These are phyloP conservation scores for Syzygium syzygioides DNA, from an alignment of 441 rosid species.

Conservation along the genomic window DNA sequence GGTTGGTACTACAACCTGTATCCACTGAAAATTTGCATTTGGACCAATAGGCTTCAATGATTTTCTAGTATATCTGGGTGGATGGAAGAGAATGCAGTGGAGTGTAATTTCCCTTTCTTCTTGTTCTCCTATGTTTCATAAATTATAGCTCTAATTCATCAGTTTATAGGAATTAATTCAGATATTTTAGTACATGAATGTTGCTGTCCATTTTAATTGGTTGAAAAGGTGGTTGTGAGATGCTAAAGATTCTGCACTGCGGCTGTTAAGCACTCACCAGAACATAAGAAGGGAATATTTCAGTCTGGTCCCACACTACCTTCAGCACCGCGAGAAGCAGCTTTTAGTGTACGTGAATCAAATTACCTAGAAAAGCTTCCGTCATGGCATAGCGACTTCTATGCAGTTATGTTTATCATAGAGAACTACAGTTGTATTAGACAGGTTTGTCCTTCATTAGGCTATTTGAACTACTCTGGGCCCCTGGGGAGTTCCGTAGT, in stretches of 20 bases:
- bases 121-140: neutral
- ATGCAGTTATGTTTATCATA: neutral
- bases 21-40: neutral
- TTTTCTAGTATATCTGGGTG: neutral
- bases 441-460: neutral
- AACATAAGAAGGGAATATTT: neutral
- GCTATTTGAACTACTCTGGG: neutral
- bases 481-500: neutral
- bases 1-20: conserved; percentile 36
- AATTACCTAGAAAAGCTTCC: neutral
- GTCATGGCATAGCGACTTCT: neutral
- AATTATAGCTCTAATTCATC: neutral
- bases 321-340: neutral
- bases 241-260: neutral
- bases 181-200: neutral
- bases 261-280: neutral
- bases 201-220: neutral
- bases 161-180: neutral
- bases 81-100: neutral
- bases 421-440: neutral
- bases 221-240: neutral
- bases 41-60: neutral
- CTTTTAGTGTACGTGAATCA: neutral
- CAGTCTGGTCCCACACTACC: neutral
- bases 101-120: neutral